phyloP scores from a whole-genome alignment of 257 asterid species.

The Verbena officinalis region DNA sequence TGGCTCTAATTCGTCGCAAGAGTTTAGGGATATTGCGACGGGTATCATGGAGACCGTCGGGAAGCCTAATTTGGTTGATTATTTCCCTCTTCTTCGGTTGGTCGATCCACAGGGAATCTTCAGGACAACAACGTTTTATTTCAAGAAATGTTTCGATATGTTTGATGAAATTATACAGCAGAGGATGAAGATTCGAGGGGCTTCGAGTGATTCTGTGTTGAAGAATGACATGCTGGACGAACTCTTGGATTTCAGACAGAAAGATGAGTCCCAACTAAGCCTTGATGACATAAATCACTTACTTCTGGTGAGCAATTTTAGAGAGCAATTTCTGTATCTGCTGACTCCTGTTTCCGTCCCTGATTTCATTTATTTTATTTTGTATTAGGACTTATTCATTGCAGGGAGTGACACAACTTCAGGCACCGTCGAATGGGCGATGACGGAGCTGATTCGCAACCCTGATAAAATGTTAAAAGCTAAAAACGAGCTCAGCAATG shows the following conservation, averaged over 20 bases:
- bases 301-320: conserved; percentile 25
- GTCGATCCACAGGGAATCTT: conserved; percentile 33
- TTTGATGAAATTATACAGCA: conserved; percentile 30
- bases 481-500: conserved; percentile 17
- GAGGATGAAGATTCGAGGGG: conserved; percentile 10
- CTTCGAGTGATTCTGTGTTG: neutral
- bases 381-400: conserved; percentile 27
- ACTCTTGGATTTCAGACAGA: conserved; percentile 28
- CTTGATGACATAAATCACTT: conserved; percentile 22
- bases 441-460: conserved; percentile 33
- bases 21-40: conserved; percentile 24
- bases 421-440: conserved; percentile 38
- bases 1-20: conserved; percentile 21
- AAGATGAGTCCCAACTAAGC: conserved; percentile 15
- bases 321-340: neutral
- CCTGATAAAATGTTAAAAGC: conserved; percentile 26
- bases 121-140: neutral
- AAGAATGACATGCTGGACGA: conserved; percentile 34
- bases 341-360: neutral
- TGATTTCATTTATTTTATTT: neutral
- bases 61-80: conserved; percentile 26
- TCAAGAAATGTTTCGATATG: conserved; percentile 4
- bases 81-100: conserved; percentile 21
- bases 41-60: conserved; percentile 16
- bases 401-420: conserved; percentile 34